Evolutionary conservation across 192 early-diverging fungal species (phyloP).

Genomic region (Gryganskiella cystojenkinii): DNA sequence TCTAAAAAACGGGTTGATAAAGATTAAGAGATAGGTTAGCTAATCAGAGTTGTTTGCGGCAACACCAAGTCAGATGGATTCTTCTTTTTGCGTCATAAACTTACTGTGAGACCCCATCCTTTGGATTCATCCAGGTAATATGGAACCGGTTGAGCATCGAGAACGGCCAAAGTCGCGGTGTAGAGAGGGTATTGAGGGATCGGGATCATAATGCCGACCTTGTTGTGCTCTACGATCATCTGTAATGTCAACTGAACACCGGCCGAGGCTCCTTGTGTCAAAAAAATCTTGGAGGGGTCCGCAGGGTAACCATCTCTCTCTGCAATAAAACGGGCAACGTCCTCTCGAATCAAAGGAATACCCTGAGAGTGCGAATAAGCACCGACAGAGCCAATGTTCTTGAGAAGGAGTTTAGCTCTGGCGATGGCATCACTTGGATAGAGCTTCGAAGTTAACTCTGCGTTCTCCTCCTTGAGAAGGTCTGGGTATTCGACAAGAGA

Average conservation of each 20-base stretch:
- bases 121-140: constrained; percentile 92
- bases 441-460: constrained; percentile 61
- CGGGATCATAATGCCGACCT: constrained; percentile 98
- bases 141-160: constrained; percentile 85
- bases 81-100: constrained; percentile 1
- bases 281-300: constrained; percentile 87
- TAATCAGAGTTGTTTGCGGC: too few species aligned
- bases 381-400: constrained; percentile 79
- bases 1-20: constrained; percentile 23
- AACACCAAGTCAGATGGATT: neutral
- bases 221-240: constrained; percentile 77
- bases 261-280: constrained; percentile 92
- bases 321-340: constrained; percentile 90
- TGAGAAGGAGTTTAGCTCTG: constrained; percentile 79
- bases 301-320: constrained; percentile 93
- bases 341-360: constrained; percentile 80
- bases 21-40: neutral
- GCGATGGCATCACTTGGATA: constrained; percentile 90
- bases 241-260: constrained; percentile 95
- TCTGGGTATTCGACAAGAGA: constrained; percentile 94
- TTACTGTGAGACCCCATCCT: constrained; percentile 78
- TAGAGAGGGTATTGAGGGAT: constrained; percentile 99
- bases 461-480: constrained; percentile 71
- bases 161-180: constrained; percentile 89
- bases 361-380: constrained; percentile 98